A percentile compares a stretch with the other conserved stretches of the same genome.
phyloP scores from a whole-genome alignment of 495 filamentous ascomycete species.

The Amphirosellinia nigrospora region DNA sequence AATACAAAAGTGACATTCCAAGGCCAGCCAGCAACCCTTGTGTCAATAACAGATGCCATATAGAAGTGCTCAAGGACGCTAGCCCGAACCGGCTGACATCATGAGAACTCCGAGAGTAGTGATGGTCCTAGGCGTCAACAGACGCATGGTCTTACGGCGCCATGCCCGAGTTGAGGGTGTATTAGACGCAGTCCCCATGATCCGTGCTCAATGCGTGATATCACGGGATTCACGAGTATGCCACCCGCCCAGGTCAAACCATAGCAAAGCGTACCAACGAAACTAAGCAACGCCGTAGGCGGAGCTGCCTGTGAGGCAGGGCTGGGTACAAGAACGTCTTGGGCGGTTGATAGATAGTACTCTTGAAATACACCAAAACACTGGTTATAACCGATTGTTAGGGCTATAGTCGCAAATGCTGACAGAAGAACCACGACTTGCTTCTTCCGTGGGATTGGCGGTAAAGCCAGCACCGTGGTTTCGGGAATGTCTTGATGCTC shows the following conservation, averaged over 20 bases:
- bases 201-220: slow-evolving; percentile 46
- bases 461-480: slow-evolving; percentile 32
- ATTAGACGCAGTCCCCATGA: slow-evolving; percentile 31
- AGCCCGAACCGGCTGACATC: slow-evolving; percentile 47
- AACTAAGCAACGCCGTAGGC: slow-evolving; percentile 51
- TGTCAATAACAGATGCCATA: slow-evolving; percentile 57
- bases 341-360: slow-evolving; percentile 52
- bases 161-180: slow-evolving; percentile 32
- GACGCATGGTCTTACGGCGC: slow-evolving; percentile 34
- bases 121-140: slow-evolving; percentile 36
- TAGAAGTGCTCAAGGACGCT: slow-evolving; percentile 42
- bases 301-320: slow-evolving; percentile 39
- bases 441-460: slow-evolving; percentile 45
- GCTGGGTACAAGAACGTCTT: slow-evolving; percentile 43
- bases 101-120: slow-evolving; percentile 44
- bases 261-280: slow-evolving; percentile 55
- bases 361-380: slow-evolving; percentile 55
- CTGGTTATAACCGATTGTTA: slow-evolving; percentile 60
- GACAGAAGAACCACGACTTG: slow-evolving; percentile 53
- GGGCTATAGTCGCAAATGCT: slow-evolving; percentile 50
- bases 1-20: slow-evolving; percentile 57
- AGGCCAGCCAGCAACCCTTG: slow-evolving; percentile 55
- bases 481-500: slow-evolving; percentile 11
- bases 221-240: slow-evolving; percentile 55
- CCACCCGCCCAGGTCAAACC: slow-evolving; percentile 59